These are phyloP conservation scores for Aquilaria malaccensis DNA, from an alignment of 345 rosid genomes.

Conservation along the genomic window DNA sequence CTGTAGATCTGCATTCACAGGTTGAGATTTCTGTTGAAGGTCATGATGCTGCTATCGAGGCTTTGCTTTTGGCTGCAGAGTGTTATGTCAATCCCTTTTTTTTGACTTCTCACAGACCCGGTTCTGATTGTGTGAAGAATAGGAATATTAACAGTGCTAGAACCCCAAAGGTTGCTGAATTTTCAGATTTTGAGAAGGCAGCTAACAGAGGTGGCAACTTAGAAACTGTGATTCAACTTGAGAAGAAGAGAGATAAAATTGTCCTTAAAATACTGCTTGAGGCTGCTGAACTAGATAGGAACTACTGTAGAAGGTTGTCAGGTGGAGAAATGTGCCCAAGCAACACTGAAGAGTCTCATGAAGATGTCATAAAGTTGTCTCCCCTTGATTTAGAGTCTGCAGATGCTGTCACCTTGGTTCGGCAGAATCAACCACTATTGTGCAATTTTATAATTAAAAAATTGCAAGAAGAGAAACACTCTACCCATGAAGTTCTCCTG, in stretches of 20 bases:
- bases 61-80: constrained; percentile 83
- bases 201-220: constrained; percentile 25
- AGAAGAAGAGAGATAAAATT: constrained; percentile 58
- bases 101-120: constrained; percentile 38
- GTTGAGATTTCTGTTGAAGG: constrained; percentile 48
- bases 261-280: constrained; percentile 64
- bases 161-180: constrained; percentile 21
- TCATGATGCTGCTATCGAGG: constrained; percentile 81
- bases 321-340: constrained; percentile 23
- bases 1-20: constrained; percentile 54
- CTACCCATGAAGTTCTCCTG: constrained; percentile 67
- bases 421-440: constrained; percentile 65
- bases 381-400: constrained; percentile 40
- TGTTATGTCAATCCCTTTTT: constrained; percentile 82
- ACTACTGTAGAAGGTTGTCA: constrained; percentile 28
- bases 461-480: constrained; percentile 51
- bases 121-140: constrained; percentile 19
- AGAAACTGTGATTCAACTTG: constrained; percentile 48
- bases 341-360: constrained; percentile 35
- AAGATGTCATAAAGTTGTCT: constrained; percentile 40
- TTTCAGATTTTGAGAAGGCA: constrained; percentile 22
- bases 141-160: constrained; percentile 15
- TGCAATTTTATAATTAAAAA: constrained; percentile 52
- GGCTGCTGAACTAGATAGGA: constrained; percentile 67
- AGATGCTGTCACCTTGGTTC: constrained; percentile 72